A percentile compares a stretch with the other conserved stretches of the same genome.
These are phyloP conservation scores for Rubia peregrina DNA, from an alignment of 305 asterid species.

Conservation along the genomic window DNA sequence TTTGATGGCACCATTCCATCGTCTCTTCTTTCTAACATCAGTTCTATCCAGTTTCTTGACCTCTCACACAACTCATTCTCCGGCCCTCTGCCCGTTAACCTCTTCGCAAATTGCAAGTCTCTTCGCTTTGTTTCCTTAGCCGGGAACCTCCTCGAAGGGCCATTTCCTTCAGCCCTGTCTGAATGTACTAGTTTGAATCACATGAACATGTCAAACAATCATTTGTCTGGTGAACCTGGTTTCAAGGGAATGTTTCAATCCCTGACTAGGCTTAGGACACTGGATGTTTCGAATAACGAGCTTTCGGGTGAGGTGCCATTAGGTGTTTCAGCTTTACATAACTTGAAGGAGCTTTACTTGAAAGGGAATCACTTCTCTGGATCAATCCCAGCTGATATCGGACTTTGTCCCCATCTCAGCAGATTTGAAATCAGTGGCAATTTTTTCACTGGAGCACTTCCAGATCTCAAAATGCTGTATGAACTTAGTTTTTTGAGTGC, in stretches of 20 bases:
- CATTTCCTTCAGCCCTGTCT: slow-evolving; percentile 39
- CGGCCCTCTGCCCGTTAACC: slow-evolving; percentile 46
- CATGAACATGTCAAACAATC: slow-evolving; percentile 56
- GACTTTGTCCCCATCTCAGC: slow-evolving; percentile 59
- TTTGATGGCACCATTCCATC: slow-evolving; percentile 47
- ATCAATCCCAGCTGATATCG: slow-evolving; percentile 56
- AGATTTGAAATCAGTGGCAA: slow-evolving; percentile 51
- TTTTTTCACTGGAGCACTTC: slow-evolving; percentile 40
- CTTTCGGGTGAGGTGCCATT: slow-evolving; percentile 49
- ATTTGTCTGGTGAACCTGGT: slow-evolving; percentile 51
- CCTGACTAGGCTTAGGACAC: slow-evolving; percentile 51
- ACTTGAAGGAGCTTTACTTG: slow-evolving; percentile 55
- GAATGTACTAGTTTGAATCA: slow-evolving; percentile 52
- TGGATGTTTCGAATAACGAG: slow-evolving; percentile 66
- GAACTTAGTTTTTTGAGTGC: slow-evolving; percentile 33
- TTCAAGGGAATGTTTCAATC: slow-evolving; percentile 42
- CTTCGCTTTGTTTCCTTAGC: slow-evolving; percentile 56
- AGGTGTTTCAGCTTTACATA: slow-evolving; percentile 47
- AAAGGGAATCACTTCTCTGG: slow-evolving; percentile 61
- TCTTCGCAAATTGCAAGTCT: slow-evolving; percentile 35
- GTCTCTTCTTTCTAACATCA: slow-evolving; percentile 31
- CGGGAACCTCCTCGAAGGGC: slow-evolving; percentile 51
- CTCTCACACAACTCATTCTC: slow-evolving; percentile 52
- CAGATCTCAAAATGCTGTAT: slow-evolving; percentile 41
- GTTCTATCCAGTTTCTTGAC: slow-evolving; percentile 65